Evolutionary conservation across 306 rosid genomes (phyloP).

Genomic region (Cicer cuneatum): DNA sequence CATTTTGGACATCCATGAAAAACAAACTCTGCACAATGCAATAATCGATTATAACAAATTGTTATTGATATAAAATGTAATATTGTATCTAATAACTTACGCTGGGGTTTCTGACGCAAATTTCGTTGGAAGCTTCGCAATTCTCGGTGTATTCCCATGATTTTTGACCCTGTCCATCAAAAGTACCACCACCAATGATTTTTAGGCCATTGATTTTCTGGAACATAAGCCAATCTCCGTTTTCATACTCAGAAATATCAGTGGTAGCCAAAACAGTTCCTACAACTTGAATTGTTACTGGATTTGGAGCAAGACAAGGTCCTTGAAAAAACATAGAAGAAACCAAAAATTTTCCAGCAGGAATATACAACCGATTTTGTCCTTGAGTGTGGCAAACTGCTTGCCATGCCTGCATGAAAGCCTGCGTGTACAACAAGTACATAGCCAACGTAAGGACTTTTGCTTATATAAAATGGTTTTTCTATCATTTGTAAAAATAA

Average conservation of each 20-base stretch:
- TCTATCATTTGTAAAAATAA: too few species aligned
- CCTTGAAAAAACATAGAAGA: constrained; percentile 64
- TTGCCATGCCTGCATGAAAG: constrained; percentile 70
- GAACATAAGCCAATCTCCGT: constrained; percentile 66
- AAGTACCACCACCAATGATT: constrained; percentile 66
- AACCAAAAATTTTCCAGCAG: constrained; percentile 58
- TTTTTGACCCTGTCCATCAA: constrained; percentile 68
- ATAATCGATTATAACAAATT: too few species aligned
- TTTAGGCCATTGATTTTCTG: constrained; percentile 56
- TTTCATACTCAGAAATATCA: constrained; percentile 53
- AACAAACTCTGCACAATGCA: constrained; percentile 36
- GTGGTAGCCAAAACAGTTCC: constrained; percentile 62
- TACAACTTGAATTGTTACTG: constrained; percentile 61
- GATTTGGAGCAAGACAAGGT: constrained; percentile 58
- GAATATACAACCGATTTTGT: constrained; percentile 57
- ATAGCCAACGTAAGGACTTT: too few species aligned
- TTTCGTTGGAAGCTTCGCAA: constrained; percentile 25
- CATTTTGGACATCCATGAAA: constrained; percentile 12
- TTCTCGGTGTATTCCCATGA: constrained; percentile 56
- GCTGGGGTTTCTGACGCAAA: constrained; percentile 60
- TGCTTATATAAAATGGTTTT: too few species aligned
- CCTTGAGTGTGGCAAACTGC: constrained; percentile 54
- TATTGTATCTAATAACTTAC: constrained; percentile 50
- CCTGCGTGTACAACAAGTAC: constrained; percentile 45
- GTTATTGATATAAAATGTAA: too few species aligned